Conservation (phyloP, 495 filamentous ascomycete genomes). For the Trichoderma erinaceum region DNA sequence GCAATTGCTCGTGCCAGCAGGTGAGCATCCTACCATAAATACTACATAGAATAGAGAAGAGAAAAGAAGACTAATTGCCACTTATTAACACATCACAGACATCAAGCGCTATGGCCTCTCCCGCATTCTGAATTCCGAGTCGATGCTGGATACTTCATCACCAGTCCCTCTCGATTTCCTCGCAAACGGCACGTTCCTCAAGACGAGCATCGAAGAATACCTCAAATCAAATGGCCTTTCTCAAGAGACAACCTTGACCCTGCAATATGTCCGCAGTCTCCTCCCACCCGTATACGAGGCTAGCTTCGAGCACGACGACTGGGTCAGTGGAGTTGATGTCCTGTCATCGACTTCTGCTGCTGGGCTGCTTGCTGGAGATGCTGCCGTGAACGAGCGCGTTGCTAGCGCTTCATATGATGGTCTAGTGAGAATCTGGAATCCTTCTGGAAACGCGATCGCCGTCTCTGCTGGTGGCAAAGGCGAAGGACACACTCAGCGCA, state of each 20-base stretch:
- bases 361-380: conserved; percentile 45
- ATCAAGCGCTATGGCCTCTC: conserved; percentile 87
- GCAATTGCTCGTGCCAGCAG: conserved; percentile 47
- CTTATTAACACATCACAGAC: conserved; percentile 36
- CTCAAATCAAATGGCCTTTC: conserved; percentile 79
- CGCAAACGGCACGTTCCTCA: conserved; percentile 82
- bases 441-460: conserved; percentile 69
- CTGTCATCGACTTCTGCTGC: conserved; percentile 61
- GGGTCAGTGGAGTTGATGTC: conserved; percentile 89
- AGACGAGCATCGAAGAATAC: conserved; percentile 83
- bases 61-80: neutral
- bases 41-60: neutral
- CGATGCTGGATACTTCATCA: conserved; percentile 65
- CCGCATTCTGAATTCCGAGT: conserved; percentile 79
- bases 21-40: conserved; percentile 22
- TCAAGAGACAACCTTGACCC: conserved; percentile 72
- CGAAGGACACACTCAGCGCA: conserved; percentile 65
- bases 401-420: conserved; percentile 90
- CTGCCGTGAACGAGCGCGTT: conserved; percentile 51
- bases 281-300: conserved; percentile 81
- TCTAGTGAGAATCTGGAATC: conserved; percentile 78
- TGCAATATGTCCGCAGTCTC: conserved; percentile 89
- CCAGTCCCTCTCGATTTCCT: conserved; percentile 95
- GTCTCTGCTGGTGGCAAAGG: conserved; percentile 56
- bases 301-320: conserved; percentile 92